Evolutionary conservation across 2,329 filamentous ascomycete species (phyloP), one percentile per base, ranked within the genome.

Genomic region (Fusarium sp.): DNA sequence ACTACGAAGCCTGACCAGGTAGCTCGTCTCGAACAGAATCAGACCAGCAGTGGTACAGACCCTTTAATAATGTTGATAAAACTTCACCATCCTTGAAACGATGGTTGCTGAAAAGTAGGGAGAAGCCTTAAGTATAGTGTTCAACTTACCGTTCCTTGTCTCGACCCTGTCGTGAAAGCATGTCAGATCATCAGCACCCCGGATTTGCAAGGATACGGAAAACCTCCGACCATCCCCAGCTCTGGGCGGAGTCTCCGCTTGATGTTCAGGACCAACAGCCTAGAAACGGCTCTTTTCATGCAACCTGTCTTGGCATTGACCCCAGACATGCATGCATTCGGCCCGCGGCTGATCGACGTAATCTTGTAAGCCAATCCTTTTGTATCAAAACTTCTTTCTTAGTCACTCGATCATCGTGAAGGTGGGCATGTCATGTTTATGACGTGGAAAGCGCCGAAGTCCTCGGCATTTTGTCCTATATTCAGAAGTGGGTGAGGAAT

Each of bases 221-320:
- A 50, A 28, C 21, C 48, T 46, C 23, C 21, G 39, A 46, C n/a
- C 4, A 16, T 18, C 41, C 52, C 53, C 21, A 58, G 42, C 37
- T 43, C 10, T 2, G 25, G 12, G 62, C 62, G 62, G 62, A 64
- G 62, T 41, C 62, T 65, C 62, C 62, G 62, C 59, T 5, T 1
- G 44, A 34, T 34, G 3, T 44, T 42, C 28, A 58, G 41, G 45
- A 53, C 59, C 46, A 23, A 25, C 9, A 25, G 14, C 39, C 39
- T 39, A 23, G 21, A 56, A 57, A 51, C 12, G 31, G 28, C 8
- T 23, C 28, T 8, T 18, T 37, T 21, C 3, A 42, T 31, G 46
- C 42, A 16, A 9, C 3, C 2, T 2, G n/a, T 31, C 62, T 64
- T 64, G 59, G 59, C 52, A 28, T 52, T 23, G 14, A 42, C n/a